Conservation (phyloP, 2,329 filamentous ascomycete species). For the Shiraia bambusicola region DNA sequence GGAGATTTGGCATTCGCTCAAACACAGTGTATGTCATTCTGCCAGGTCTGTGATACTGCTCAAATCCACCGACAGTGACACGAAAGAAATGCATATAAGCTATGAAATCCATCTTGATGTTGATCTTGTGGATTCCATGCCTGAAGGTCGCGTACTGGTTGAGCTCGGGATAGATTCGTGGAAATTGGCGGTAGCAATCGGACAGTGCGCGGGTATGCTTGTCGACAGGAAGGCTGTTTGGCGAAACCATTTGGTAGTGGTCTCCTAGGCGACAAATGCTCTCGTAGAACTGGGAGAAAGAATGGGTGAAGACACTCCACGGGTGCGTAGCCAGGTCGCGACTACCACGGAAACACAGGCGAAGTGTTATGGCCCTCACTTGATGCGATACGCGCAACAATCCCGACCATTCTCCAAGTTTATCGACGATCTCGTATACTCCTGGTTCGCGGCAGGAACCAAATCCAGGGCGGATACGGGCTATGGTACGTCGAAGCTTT, state of each 20-base stretch:
- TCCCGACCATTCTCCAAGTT: conserved; percentile 16
- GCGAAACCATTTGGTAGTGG: conserved; percentile 15
- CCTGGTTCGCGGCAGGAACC: not conserved
- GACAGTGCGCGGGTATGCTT: conserved; percentile 6
- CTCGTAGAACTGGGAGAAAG: not conserved
- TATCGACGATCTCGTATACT: conserved; percentile 16
- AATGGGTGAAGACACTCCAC: conserved; percentile 9
- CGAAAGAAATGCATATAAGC: conserved; percentile 31
- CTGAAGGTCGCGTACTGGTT: conserved; percentile 23
- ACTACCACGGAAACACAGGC: conserved; percentile 23
- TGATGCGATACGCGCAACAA: conserved; percentile 27
- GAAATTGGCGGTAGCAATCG: conserved; percentile 17
- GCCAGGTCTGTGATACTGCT: not conserved
- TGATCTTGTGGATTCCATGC: conserved; percentile 30
- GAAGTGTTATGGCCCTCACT: conserved; percentile 23
- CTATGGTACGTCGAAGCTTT: not conserved
- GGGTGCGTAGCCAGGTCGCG: not conserved
- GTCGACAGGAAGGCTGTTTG: conserved; percentile 10
- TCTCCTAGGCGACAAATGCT: conserved; percentile 16
- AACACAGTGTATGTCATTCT: conserved; percentile 20
- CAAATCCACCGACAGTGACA: conserved; percentile 17
- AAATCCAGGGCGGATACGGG: not conserved
- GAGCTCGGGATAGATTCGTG: conserved; percentile 25
- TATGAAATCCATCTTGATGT: conserved; percentile 21
- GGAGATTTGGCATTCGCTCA: conserved; percentile 22